Evolutionary conservation across 2,329 filamentous ascomycete genomes (phyloP).

Genomic region (Venturia nashicola): DNA sequence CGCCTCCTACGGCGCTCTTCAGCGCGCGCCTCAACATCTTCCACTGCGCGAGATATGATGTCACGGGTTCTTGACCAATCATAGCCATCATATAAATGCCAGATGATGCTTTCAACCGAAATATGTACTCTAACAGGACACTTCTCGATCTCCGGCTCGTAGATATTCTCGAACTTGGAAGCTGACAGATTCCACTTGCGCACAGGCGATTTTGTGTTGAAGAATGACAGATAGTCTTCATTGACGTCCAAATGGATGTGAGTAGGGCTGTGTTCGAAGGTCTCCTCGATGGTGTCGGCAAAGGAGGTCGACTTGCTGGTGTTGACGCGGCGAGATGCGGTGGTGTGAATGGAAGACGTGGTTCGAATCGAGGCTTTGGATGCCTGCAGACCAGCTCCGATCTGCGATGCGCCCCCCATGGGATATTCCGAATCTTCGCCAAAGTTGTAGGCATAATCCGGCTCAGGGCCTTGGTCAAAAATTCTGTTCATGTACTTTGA

Average conservation of each 20-base stretch:
- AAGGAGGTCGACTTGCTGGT: slow-evolving; percentile 15
- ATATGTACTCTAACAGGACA: slow-evolving; percentile 69
- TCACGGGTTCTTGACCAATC: slow-evolving; percentile 87
- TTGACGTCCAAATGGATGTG: neutral
- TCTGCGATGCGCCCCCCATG: neutral
- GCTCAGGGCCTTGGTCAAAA: slow-evolving; percentile 34
- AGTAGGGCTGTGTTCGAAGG: slow-evolving; percentile 37
- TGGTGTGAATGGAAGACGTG: neutral
- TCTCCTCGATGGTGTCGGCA: slow-evolving; percentile 40
- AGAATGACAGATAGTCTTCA: slow-evolving; percentile 55
- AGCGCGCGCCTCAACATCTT: slow-evolving; percentile 73
- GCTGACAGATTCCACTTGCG: slow-evolving; percentile 70
- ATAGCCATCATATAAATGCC: slow-evolving; percentile 96
- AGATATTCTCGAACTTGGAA: slow-evolving; percentile 60
- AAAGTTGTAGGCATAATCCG: slow-evolving; percentile 10
- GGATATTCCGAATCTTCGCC: neutral
- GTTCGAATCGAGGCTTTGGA: neutral
- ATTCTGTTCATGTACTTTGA: slow-evolving; percentile 43
- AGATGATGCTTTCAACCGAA: slow-evolving; percentile 83
- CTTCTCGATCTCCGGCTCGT: slow-evolving; percentile 46
- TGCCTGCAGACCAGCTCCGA: neutral
- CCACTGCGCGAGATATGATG: slow-evolving; percentile 74
- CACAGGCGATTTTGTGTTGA: slow-evolving; percentile 48
- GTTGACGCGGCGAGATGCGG: neutral
- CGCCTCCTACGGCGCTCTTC: slow-evolving; percentile 56